These are phyloP conservation scores for Mesembryanthemum crystallinum DNA, from an alignment of 148 eudicot species.

Conservation along the genomic window DNA sequence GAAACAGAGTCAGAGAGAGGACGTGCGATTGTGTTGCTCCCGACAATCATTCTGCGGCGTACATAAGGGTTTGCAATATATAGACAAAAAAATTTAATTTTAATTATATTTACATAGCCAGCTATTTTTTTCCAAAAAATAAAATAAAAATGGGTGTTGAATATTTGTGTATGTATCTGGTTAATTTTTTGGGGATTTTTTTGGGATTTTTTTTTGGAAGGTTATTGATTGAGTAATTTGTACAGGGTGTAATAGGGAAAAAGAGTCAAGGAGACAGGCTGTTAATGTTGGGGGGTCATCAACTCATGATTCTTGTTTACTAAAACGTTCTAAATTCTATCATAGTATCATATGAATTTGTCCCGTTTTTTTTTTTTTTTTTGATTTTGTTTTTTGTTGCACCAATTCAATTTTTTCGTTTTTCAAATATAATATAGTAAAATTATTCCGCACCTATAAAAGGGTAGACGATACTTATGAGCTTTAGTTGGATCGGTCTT, in stretches of 20 bases:
- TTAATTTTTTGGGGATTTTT: neutral
- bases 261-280: conserved; percentile 15
- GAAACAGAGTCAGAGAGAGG: neutral
- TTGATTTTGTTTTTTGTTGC: too few species aligned
- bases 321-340: neutral
- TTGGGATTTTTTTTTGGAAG: neutral
- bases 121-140: conserved; percentile 9
- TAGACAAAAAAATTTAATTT: too few species aligned
- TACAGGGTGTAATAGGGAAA: conserved; percentile 26
- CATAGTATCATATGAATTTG: too few species aligned
- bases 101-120: conserved; percentile 16
- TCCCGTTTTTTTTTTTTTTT: too few species aligned
- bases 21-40: neutral
- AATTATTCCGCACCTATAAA: too few species aligned
- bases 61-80: conserved; percentile 24
- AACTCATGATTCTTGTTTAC: conserved; percentile 19
- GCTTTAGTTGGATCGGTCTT: too few species aligned
- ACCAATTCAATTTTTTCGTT: too few species aligned
- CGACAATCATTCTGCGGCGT: conserved; percentile 24
- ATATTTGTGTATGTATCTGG: neutral
- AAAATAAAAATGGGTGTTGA: neutral
- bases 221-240: neutral
- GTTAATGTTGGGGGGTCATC: conserved; percentile 1
- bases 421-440: too few species aligned
- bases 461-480: too few species aligned